Evolutionary conservation across 306 rosid genomes (phyloP).

Genomic region (Ziziphus jujuba): DNA sequence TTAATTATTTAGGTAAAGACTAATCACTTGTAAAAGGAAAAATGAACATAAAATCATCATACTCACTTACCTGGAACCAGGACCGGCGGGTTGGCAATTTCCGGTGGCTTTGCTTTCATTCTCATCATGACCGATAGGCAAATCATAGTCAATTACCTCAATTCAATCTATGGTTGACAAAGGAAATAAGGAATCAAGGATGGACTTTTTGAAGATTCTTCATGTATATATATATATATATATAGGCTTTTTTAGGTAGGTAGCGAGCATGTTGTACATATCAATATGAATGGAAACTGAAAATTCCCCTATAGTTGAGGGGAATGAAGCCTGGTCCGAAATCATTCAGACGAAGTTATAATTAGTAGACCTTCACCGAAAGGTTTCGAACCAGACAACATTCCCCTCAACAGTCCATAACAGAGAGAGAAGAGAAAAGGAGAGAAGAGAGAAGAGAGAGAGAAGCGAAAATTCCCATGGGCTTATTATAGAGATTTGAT

Average conservation of each 20-base stretch:
- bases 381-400: conserved; percentile 75
- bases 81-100: too few relatives aligned
- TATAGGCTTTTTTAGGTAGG: background rate
- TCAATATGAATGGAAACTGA: background rate
- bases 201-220: too few relatives aligned
- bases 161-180: too few relatives aligned
- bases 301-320: conserved; percentile 45
- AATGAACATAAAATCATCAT: too few relatives aligned
- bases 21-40: too few relatives aligned
- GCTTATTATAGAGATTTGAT: conserved; percentile 34
- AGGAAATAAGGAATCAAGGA: too few relatives aligned
- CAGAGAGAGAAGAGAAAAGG: conserved; percentile 22
- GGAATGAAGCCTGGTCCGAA: conserved; percentile 98
- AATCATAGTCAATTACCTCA: too few relatives aligned
- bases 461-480: conserved; percentile 17
- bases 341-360: conserved; percentile 33
- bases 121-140: too few relatives aligned
- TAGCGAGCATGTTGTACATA: too few relatives aligned
- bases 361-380: conserved; percentile 38
- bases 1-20: too few relatives aligned
- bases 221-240: background rate
- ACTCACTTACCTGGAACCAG: too few relatives aligned
- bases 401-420: conserved; percentile 68
- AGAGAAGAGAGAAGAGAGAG: conserved; percentile 17
- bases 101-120: too few relatives aligned